Evolutionary conservation across 192 early-diverging fungal genomes (phyloP), one percentile per base, ranked within the genome.

Genomic region (Backusella psychrophila): DNA sequence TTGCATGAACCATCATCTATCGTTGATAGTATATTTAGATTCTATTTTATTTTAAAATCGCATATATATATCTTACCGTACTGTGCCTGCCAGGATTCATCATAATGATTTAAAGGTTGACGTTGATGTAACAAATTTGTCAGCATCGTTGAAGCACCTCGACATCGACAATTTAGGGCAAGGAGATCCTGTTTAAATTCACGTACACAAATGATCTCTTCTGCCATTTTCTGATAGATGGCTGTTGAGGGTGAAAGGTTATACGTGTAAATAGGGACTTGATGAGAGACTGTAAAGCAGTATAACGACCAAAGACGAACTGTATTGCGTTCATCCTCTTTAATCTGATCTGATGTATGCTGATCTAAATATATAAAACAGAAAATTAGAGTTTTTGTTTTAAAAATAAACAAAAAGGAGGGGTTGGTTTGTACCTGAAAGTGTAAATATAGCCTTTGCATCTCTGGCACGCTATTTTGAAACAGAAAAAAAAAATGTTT

Each of bases 261-360:
- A 72, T 87, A 87, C 0, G 90, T 86, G 46, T 84, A 93, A 0
- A 93, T 78, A 17, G 88, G 87, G 2, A 87, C 84, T 23, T 84
- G 66, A 42, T 72, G 49, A 44, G 33, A 66, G 4, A 88, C 87
- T 2, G 90, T 88, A 71, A 87, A 87, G 36, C 82, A 80, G 36
- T 91, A 88, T 29, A 93, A 76, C 1, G 91, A 88, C 92, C 91
- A 93, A 11, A 90, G 81, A 5, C 91, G 73, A 4, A 92, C 80
- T 3, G 91, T 91, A 56, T 92, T 93, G 74, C 88, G 81, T 42
- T 92, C 89, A 73, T 93, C 92, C 85, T 93, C 90, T 31, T 84
- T 78, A 12, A 81, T 74, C 23, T 82, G 72, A 49, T 90, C 86
- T 5, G 81, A 49, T 9, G 86, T 81, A 63, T 80, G 79, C 9